Percentiles rank a stretch among this genome's conserved stretches.
phyloP scores from a whole-genome alignment of 2,329 filamentous ascomycete genomes.

The Talaromyces sp. region DNA sequence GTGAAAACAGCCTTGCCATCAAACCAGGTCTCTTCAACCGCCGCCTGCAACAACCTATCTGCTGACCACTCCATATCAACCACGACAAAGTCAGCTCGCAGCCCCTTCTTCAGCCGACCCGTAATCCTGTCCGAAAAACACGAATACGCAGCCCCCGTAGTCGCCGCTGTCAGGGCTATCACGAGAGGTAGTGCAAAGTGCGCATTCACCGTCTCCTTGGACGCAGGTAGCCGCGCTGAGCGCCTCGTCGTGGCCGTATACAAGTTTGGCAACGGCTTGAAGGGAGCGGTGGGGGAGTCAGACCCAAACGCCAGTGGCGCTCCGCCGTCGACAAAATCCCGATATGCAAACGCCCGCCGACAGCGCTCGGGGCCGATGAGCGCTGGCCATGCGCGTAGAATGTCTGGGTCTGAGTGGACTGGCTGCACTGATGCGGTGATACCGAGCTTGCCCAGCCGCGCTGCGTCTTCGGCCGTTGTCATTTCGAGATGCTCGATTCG shows the following conservation, averaged over 20 bases:
- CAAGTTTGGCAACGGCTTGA: slow-evolving; percentile 43
- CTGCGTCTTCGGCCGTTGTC: slow-evolving; percentile 44
- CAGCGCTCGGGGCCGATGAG: slow-evolving; percentile 43
- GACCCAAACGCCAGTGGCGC: slow-evolving; percentile 45
- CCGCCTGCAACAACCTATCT: slow-evolving; percentile 38
- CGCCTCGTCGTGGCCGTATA: slow-evolving; percentile 48
- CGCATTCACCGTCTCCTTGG: slow-evolving; percentile 37
- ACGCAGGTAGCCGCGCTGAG: slow-evolving; percentile 38
- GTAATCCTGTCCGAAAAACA: slow-evolving; percentile 42
- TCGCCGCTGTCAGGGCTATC: slow-evolving; percentile 42
- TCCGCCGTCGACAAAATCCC: slow-evolving; percentile 45
- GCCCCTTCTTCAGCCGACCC: slow-evolving; percentile 36
- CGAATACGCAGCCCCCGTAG: slow-evolving; percentile 43
- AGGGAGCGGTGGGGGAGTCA: slow-evolving; percentile 46
- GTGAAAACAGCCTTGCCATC: slow-evolving; percentile 30
- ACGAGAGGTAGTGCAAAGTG: slow-evolving; percentile 40
- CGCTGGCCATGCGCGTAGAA: slow-evolving; percentile 45
- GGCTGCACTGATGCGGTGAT: slow-evolving; percentile 41
- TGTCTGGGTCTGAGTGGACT: slow-evolving; percentile 39
- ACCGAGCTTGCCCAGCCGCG: slow-evolving; percentile 42
- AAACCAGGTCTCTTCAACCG: slow-evolving; percentile 44
- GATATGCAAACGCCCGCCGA: slow-evolving; percentile 48
- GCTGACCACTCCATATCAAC: slow-evolving; percentile 41
- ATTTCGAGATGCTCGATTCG: slow-evolving; percentile 51
- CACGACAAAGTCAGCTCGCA: slow-evolving; percentile 43